A percentile compares a stretch with the other conserved stretches of the same genome.
phyloP scores from a whole-genome alignment of 2,329 filamentous ascomycete species.

The Nigrospora osmanthi region DNA sequence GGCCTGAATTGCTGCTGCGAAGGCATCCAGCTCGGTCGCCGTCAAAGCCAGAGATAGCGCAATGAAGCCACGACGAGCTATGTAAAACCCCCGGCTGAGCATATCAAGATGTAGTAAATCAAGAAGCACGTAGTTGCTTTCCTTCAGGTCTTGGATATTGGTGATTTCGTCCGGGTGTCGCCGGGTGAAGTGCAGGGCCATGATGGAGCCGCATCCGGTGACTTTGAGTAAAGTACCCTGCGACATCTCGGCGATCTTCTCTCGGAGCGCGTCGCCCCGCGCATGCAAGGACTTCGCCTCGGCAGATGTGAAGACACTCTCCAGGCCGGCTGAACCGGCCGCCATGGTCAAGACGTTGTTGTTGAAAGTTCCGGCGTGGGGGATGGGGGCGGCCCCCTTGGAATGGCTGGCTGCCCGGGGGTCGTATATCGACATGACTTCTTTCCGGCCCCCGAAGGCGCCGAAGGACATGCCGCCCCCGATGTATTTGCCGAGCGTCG shows the following conservation, averaged over 20 bases:
- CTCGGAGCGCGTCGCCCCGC: conserved; percentile 15
- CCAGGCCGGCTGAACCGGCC: conserved; percentile 30
- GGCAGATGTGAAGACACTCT: conserved; percentile 18
- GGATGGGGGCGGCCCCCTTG: conserved; percentile 1
- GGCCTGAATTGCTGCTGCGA: not conserved
- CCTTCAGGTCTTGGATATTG: not conserved
- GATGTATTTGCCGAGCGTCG: conserved; percentile 58
- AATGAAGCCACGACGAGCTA: not conserved
- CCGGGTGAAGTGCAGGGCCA: conserved; percentile 14
- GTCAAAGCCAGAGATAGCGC: not conserved
- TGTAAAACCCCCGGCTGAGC: not conserved
- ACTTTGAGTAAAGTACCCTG: conserved; percentile 13
- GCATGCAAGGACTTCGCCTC: conserved; percentile 13
- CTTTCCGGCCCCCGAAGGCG: conserved; percentile 52
- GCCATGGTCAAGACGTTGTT: conserved; percentile 51
- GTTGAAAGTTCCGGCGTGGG: conserved; percentile 52
- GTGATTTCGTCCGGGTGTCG: not conserved
- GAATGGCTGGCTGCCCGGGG: conserved; percentile 16
- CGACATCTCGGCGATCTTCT: conserved; percentile 7
- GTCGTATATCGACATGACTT: conserved; percentile 52
- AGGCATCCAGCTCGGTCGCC: not conserved
- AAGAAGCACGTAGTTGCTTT: not conserved
- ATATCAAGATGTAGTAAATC: not conserved
- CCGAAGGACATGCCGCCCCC: conserved; percentile 61
- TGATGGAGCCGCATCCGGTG: conserved; percentile 15